phyloP scores from a whole-genome alignment of 75 land plant genomes.

The Larix kaempferi region DNA sequence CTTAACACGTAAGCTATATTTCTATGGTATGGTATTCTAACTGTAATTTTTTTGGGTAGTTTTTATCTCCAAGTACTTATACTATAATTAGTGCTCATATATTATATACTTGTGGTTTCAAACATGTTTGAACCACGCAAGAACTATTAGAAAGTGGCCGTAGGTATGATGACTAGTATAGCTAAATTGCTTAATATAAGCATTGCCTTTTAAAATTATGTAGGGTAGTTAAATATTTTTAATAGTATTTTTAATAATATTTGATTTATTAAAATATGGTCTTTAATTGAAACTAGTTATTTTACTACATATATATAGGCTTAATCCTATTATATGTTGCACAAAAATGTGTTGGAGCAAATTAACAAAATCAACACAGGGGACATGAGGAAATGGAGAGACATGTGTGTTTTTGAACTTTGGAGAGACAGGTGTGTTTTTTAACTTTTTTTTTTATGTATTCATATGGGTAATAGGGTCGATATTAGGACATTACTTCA shows the following conservation, averaged over 20 bases:
- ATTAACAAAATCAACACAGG: conserved; percentile 92
- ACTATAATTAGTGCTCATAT: too few relatives aligned
- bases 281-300: background rate
- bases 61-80: too few relatives aligned
- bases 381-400: conserved; percentile 88
- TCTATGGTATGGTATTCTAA: background rate
- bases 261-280: background rate
- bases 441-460: too few relatives aligned
- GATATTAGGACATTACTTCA: too few relatives aligned
- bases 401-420: conserved; percentile 48
- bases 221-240: background rate
- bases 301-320: background rate
- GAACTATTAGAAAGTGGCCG: conserved; percentile 84
- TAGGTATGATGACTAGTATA: conserved; percentile 48
- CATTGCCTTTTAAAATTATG: too few relatives aligned
- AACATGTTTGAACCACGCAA: conserved; percentile 79
- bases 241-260: too few relatives aligned
- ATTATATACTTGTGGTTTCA: conserved; percentile 71
- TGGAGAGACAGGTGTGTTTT: too few relatives aligned
- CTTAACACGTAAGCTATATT: conserved; percentile 68
- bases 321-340: too few relatives aligned
- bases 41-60: too few relatives aligned
- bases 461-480: too few relatives aligned
- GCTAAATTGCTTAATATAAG: background rate
- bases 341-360: conserved; percentile 82